Percentiles rank a stretch among this genome's conserved stretches.
These are phyloP conservation scores for Striga hermonthica DNA, from an alignment of 305 asterid genomes.

Conservation along the genomic window DNA sequence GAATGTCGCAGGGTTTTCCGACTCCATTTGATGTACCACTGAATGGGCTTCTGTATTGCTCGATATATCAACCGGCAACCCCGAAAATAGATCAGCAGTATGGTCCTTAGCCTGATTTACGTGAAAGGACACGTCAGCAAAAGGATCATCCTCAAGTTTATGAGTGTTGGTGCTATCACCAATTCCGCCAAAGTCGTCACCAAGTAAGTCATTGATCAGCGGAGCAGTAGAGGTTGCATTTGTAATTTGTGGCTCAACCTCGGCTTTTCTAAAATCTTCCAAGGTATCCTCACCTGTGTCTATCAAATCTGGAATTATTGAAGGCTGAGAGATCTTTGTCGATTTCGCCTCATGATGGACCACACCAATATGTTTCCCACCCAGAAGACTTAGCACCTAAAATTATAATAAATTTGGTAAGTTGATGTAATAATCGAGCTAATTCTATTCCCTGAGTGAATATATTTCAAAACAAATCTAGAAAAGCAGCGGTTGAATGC, in stretches of 20 bases:
- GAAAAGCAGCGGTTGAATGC: no score
- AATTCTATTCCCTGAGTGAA: no score
- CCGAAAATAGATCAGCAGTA: constrained; percentile 62
- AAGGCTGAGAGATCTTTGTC: constrained; percentile 50
- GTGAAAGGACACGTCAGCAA: constrained; percentile 90
- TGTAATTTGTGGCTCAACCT: constrained; percentile 39
- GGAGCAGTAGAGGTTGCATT: constrained; percentile 51
- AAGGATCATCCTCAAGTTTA: constrained; percentile 76
- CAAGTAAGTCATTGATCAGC: constrained; percentile 67
- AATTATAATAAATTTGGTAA: background rate
- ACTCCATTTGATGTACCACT: constrained; percentile 42
- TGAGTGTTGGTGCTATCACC: constrained; percentile 36
- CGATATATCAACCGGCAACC: constrained; percentile 47
- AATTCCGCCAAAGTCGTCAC: constrained; percentile 44
- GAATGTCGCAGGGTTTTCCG: constrained; percentile 39
- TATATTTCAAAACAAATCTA: no score
- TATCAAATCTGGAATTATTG: constrained; percentile 72
- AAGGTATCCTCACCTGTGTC: constrained; percentile 74
- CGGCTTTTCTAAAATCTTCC: constrained; percentile 40
- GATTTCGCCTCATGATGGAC: constrained; percentile 39
- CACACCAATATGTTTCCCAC: constrained; percentile 45
- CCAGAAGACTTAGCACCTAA: constrained; percentile 66
- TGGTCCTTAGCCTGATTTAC: constrained; percentile 46
- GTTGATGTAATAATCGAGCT: no score
- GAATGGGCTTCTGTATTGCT: constrained; percentile 37